Evolutionary conservation across 2,329 filamentous ascomycete species (phyloP), one percentile per base, ranked within the genome.

Genomic region (Parastagonospora avenae): DNA sequence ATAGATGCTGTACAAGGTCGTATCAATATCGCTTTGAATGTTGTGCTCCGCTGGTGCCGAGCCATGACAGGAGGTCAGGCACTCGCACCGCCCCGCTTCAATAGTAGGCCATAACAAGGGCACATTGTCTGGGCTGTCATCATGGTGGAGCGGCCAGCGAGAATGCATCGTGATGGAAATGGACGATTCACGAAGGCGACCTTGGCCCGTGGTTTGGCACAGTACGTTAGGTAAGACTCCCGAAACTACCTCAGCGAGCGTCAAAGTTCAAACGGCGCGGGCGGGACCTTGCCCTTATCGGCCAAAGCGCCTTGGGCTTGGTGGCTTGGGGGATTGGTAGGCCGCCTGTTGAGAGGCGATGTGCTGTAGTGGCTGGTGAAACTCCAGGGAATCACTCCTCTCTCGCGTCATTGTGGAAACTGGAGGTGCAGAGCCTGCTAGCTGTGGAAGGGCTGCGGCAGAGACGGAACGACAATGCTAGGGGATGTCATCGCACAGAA

Each of bases 11-110:
- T 69, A 60, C 57, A 48, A 32, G 47, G 66, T 64, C 59, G 56
- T 58, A 64, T 67, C 66, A 70, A 70, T 66, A 66, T 55, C 56
- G 52, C 54, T 56, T 46, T 28, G 35, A 52, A 64, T 63, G 63
- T 52, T 54, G 62, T 62, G 58, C 59, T 48, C 40, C 31, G 39
- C n/a, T 42, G 38, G 28, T 36, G 46, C 41, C 41, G 46, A 49
- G 46, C 6, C 12, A 31, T 12, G 37, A 48, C 19, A 38, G 41
- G 29, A 11, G 35, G 50, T 61, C 52, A 57, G 50, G 43, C 36
- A 53, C 53, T 54, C 41, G 54, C 35, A 15, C 47, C 29, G 53
- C 43, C 36, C 48, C 55, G 56, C 49, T 47, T 49, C 50, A 52
- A 59, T 51, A 41, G 40, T 27, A 44, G 51, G 45, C 50, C 42